Percentiles rank a stretch among this genome's conserved stretches.
These are phyloP conservation scores for Phaeosphaeriaceae sp. DNA, from an alignment of 2,329 filamentous ascomycete species.

Conservation along the genomic window DNA sequence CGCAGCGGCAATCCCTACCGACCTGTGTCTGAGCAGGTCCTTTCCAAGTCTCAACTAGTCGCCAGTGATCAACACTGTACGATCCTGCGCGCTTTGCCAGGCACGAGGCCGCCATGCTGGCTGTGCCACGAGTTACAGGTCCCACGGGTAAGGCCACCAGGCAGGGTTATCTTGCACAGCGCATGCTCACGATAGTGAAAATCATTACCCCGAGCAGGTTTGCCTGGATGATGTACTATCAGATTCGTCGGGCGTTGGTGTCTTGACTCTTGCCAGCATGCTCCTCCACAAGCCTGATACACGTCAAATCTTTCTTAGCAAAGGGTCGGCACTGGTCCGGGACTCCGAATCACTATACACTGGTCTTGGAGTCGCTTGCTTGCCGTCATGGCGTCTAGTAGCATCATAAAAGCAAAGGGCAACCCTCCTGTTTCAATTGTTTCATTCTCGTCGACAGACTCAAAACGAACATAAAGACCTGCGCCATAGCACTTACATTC, in stretches of 20 bases:
- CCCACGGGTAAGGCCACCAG: constrained; percentile 13
- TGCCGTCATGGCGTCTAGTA: constrained; percentile 16
- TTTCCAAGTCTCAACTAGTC: constrained; percentile 13
- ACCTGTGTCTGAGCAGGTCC: constrained; percentile 16
- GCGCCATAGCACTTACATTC: not conserved
- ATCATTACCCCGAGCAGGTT: constrained; percentile 21
- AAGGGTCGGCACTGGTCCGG: constrained; percentile 21
- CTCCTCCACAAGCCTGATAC: constrained; percentile 18
- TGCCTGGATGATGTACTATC: constrained; percentile 25
- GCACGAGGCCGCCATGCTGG: constrained; percentile 21
- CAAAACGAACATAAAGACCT: not conserved
- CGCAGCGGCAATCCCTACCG: constrained; percentile 17
- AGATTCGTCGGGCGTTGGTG: constrained; percentile 2
- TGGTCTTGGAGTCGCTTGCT: constrained; percentile 20
- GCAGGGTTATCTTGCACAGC: constrained; percentile 12
- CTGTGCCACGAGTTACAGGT: constrained; percentile 23
- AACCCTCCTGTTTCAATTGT: constrained; percentile 11
- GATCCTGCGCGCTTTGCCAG: constrained; percentile 25
- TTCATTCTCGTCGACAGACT: constrained; percentile 7
- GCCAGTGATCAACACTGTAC: constrained; percentile 24
- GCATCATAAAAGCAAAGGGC: constrained; percentile 27
- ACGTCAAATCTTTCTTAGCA: constrained; percentile 21
- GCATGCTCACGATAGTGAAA: constrained; percentile 15
- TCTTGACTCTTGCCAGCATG: constrained; percentile 9
- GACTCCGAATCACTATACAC: constrained; percentile 15